phyloP scores from a whole-genome alignment of 352 stramenopile genomes.

The Phytophthora sp. region DNA sequence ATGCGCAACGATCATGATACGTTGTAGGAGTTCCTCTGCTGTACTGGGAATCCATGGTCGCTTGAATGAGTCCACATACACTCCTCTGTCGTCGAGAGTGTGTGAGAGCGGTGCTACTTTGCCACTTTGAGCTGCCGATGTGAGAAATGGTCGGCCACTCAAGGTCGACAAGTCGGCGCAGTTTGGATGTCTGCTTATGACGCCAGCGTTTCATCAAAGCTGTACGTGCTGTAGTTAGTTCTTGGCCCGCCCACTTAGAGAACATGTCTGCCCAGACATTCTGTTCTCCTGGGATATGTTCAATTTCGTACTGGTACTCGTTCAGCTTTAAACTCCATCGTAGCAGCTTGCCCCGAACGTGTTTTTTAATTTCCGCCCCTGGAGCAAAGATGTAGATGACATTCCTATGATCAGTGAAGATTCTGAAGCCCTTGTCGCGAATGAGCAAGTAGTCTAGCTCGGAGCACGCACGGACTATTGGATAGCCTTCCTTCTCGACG shows the following conservation, averaged over 20 bases:
- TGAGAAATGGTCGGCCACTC: no score
- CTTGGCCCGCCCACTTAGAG: constrained; percentile 7
- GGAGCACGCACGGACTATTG: constrained; percentile 1
- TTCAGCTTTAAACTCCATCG: background rate
- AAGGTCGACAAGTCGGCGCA: no score
- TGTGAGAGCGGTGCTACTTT: background rate
- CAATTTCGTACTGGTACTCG: constrained; percentile 9
- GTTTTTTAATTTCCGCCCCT: background rate
- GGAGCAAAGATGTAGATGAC: constrained; percentile 9
- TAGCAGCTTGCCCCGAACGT: constrained; percentile 6
- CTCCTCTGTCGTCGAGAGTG: background rate
- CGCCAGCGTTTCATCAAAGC: background rate
- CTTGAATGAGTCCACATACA: no score
- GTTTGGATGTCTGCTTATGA: background rate
- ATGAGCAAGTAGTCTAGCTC: constrained; percentile 1
- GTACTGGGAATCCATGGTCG: constrained; percentile 3
- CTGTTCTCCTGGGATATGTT: background rate
- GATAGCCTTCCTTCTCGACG: constrained; percentile 3
- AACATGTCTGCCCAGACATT: constrained; percentile 21
- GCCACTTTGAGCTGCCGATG: background rate
- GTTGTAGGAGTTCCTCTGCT: background rate
- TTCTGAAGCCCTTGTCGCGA: background rate
- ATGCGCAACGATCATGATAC: constrained; percentile 4
- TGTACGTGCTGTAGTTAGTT: background rate
- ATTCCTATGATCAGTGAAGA: constrained; percentile 4